Base-by-base conservation (phyloP, 73 alveolate species). In the Tetrahymena malaccensis region DNA sequence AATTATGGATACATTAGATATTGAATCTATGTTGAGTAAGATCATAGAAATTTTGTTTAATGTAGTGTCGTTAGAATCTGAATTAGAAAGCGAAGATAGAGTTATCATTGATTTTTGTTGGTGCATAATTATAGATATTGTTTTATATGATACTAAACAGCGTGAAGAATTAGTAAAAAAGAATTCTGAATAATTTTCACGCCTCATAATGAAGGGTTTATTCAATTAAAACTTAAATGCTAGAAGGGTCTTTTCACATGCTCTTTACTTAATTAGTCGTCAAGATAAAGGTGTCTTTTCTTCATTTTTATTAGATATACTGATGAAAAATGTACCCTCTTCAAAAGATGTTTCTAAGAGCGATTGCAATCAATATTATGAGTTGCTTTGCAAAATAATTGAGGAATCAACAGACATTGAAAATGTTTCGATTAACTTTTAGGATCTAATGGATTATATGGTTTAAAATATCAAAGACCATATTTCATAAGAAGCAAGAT, bases 31-130 rank as follows among this genome's bases (percentile, higher is more conserved):
- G 89, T 17, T 70, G 1, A 31, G 10, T 70, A 70, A 70, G 89
- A 70, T 70, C 17, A 31, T 70, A 27, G 89, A 70, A 11, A 70
- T 70, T 19, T 70, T 70, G 37, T 70, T 70, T 31, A 70, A 70
- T 70, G 89, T 70, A 7, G 89, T 70, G 13, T 70, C 89, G 0
- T 7, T 70, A 22, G 89, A 70, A 25, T 27, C 58, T 93, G 98
- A 96, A 93, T 57, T 93, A 50, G 98, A 96, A 43, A 56, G 83
- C 17, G 98, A 96, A 43, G 98, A 96, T 93, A 96, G 96, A 96
- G 94, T 43, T 11, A 96, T 96, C 83, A 95, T 96, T 43, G 98
- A 96, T 55, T 96, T 93, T 50, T 95, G 96, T 22, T 40, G 96
- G 43, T 55, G 85, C 21, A 58, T 85, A 19, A 50, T 89, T 43